These are phyloP conservation scores for Colletotrichum sp. DNA, from an alignment of 2,329 filamentous ascomycete genomes.

Conservation along the genomic window DNA sequence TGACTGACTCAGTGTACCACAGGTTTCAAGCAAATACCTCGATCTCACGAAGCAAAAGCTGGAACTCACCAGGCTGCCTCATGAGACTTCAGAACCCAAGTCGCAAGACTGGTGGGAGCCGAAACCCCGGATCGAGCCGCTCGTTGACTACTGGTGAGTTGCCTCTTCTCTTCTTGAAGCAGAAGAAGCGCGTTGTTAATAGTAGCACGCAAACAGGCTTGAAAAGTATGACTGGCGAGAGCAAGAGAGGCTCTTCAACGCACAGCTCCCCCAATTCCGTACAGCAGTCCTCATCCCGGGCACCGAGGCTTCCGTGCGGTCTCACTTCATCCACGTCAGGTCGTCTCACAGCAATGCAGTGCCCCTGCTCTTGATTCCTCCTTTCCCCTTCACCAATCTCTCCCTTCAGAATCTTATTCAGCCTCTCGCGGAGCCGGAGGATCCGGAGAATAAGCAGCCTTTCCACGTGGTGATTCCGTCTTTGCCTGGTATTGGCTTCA, in stretches of 20 bases:
- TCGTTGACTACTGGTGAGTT: slow-evolving; percentile 68
- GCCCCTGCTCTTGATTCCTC: slow-evolving; percentile 68
- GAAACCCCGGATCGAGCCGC: slow-evolving; percentile 65
- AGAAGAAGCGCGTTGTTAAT: not conserved
- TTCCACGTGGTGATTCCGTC: slow-evolving; percentile 73
- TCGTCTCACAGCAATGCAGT: slow-evolving; percentile 60
- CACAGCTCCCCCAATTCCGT: slow-evolving; percentile 66
- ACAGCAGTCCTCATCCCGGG: slow-evolving; percentile 52
- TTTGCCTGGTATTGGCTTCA: slow-evolving; percentile 71
- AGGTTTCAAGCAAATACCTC: slow-evolving; percentile 70
- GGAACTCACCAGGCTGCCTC: slow-evolving; percentile 68
- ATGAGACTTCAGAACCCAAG: slow-evolving; percentile 55
- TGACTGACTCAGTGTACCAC: not conserved
- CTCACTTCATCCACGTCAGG: slow-evolving; percentile 69
- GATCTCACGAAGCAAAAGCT: slow-evolving; percentile 72
- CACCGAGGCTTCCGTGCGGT: slow-evolving; percentile 48
- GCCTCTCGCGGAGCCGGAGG: slow-evolving; percentile 57
- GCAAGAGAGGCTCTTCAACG: slow-evolving; percentile 63
- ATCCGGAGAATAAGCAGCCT: slow-evolving; percentile 47
- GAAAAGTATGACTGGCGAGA: slow-evolving; percentile 70
- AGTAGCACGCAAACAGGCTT: slow-evolving; percentile 50
- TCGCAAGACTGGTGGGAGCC: slow-evolving; percentile 62
- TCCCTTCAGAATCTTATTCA: slow-evolving; percentile 61
- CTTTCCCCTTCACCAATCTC: slow-evolving; percentile 69
- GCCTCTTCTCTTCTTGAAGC: not conserved